phyloP scores from a whole-genome alignment of 306 rosid species.

The Vachellia collinsii region DNA sequence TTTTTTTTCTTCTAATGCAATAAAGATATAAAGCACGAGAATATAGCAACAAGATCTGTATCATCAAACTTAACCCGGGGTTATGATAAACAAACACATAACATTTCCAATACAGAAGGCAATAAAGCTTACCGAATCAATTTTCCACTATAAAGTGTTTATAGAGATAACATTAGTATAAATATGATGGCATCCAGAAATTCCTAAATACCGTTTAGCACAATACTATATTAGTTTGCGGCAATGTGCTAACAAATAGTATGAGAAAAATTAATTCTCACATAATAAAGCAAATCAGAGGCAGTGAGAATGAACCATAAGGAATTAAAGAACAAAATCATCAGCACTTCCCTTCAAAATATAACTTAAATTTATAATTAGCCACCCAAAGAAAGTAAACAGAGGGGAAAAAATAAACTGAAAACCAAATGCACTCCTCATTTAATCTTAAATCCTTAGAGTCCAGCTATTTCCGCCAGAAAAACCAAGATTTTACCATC shows the following conservation, averaged over 20 bases:
- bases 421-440: background rate
- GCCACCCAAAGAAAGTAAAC: background rate
- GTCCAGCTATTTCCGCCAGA: background rate
- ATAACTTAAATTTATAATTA: background rate
- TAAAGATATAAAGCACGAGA: conserved; percentile 3
- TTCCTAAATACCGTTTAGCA: background rate
- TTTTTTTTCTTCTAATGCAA: background rate
- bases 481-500: conserved; percentile 53
- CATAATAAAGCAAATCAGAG: conserved; percentile 10
- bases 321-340: background rate
- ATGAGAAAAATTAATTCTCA: background rate
- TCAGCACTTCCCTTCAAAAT: background rate
- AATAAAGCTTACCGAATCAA: background rate
- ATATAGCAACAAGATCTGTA: background rate
- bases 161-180: background rate
- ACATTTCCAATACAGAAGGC: background rate
- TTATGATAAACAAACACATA: background rate
- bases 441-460: background rate
- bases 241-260: background rate
- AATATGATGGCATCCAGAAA: background rate
- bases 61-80: background rate
- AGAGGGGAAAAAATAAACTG: background rate
- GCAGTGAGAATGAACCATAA: background rate
- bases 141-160: background rate
- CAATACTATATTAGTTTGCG: background rate